Evolutionary conservation across 1,139 yeast genomes (phyloP).

Genomic region (Pichia sp.): DNA sequence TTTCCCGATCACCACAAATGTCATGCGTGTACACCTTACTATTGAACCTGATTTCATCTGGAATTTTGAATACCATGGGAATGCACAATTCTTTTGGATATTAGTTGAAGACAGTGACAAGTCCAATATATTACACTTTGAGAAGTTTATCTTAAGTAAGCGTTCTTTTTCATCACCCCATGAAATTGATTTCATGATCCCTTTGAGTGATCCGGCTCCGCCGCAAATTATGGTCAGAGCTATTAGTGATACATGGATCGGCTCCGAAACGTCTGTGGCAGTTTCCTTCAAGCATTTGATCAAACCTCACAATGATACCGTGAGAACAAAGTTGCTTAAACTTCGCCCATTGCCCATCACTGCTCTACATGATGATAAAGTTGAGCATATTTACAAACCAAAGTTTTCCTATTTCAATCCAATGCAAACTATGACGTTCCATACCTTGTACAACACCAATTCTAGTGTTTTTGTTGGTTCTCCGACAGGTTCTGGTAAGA

Average conservation of each 20-base stretch:
- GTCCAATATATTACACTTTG: conserved; percentile 71
- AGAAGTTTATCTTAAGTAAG: conserved; percentile 62
- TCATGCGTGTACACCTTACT: conserved; percentile 69
- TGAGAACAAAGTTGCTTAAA: conserved; percentile 71
- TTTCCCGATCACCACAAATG: conserved; percentile 86
- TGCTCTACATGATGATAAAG: conserved; percentile 62
- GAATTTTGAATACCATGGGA: conserved; percentile 79
- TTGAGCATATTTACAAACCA: conserved; percentile 59
- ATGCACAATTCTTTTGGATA: conserved; percentile 85
- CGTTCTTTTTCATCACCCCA: conserved; percentile 49
- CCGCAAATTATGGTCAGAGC: conserved; percentile 77
- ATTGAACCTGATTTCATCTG: conserved; percentile 75
- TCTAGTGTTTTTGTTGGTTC: conserved; percentile 89
- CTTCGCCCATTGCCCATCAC: conserved; percentile 81
- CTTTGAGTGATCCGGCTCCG: conserved; percentile 81
- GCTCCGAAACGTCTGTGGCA: conserved; percentile 69
- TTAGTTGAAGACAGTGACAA: conserved; percentile 82
- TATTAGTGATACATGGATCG: conserved; percentile 84
- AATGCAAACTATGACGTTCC: conserved; percentile 97
- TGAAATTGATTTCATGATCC: conserved; percentile 88
- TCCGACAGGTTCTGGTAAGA: conserved; percentile 98
- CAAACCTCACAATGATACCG: conserved; percentile 80
- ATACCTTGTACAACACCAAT: conserved; percentile 72
- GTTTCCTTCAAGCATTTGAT: conserved; percentile 88
- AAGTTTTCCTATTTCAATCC: conserved; percentile 90